Base-by-base conservation (phyloP, 2,329 filamentous ascomycete species). In the Stachybotrys chlorohalonatus region DNA sequence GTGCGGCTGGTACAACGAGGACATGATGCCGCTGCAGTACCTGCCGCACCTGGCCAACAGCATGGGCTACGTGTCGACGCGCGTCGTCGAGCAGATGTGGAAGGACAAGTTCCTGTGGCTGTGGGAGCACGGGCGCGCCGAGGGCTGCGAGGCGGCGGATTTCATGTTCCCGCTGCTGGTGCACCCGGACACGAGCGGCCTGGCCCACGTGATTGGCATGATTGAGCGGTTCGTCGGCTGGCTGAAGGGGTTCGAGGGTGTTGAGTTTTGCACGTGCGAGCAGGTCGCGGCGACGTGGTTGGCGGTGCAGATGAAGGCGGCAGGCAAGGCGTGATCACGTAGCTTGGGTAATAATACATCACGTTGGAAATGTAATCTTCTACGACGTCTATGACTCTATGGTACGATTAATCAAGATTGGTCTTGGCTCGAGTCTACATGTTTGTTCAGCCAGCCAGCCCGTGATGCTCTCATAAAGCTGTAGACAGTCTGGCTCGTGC, bases 81-180 rank as follows among this genome's bases (percentile, higher is more conserved):
- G 75, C 9, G 72, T 79, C 1, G 74, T 85, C 31, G 81, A 85
- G 69, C 72, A 77, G 56, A 79, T 84, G 70, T 85, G 82, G 82
- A 77, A 73, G 60, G 81, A 83, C 60, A 74, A 79, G 11, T 82
- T 84, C 59, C 71, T 78, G 57, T 85, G 75, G 73, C 68, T 83
- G n/a, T 72, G 72, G 46, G 46, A 47, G 55, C 71, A 75, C 36
- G 68, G 56, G 8, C 31, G 16, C 15, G 31, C 53, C 2, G 65
- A 70, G 57, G 62, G 60, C 1, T 61, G 65, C 31, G 64, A 64
- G 5, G 52, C 64, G 56, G 52, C 63, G 63, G 63, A 70, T 30
- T 69, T 73, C 39, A 67, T 82, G 1, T 82, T 82, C 53, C 75
- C 77, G 11, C 61, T 83, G 32, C 64, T 82, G 4, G 64, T 83